These are phyloP conservation scores for Rhinocladiella similis DNA, from an alignment of 2,329 filamentous ascomycete genomes.

Conservation along the genomic window DNA sequence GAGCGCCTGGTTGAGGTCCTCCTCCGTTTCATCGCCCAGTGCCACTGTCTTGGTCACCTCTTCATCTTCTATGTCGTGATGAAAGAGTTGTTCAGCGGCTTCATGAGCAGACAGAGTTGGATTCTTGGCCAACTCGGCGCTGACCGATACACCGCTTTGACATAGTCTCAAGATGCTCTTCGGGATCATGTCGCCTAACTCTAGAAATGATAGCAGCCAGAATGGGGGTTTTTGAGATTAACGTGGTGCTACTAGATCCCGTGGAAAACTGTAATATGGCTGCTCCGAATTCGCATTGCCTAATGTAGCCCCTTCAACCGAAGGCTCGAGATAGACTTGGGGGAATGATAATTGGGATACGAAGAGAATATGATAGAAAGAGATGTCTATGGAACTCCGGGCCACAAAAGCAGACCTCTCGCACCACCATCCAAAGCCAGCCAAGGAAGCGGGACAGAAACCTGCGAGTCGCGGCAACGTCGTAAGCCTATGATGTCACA, in stretches of 20 bases:
- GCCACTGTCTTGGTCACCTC: slow-evolving; percentile 19
- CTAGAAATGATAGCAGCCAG: not conserved
- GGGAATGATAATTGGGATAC: not conserved
- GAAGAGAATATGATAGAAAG: not conserved
- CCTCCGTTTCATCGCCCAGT: slow-evolving; percentile 29
- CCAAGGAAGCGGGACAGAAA: not conserved
- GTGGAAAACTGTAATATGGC: not conserved
- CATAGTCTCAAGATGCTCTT: slow-evolving; percentile 55
- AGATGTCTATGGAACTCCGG: not conserved
- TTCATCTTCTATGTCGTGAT: slow-evolving; percentile 31
- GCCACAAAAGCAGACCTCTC: not conserved
- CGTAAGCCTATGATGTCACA: not conserved
- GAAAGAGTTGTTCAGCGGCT: slow-evolving; percentile 59
- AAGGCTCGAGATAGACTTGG: not conserved
- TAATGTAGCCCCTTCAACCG: not conserved
- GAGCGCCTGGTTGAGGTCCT: slow-evolving; percentile 55
- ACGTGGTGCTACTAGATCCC: not conserved
- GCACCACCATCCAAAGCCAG: not conserved
- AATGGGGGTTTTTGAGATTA: not conserved
- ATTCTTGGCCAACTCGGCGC: slow-evolving; percentile 55
- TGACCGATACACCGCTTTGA: slow-evolving; percentile 56
- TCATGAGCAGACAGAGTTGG: slow-evolving; percentile 55
- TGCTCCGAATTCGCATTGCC: not conserved
- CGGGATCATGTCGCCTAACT: slow-evolving; percentile 18
- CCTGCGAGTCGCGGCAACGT: not conserved